These are phyloP conservation scores for Aspergillus pseudoglaucus DNA, from an alignment of 2,329 filamentous ascomycete species.

Conservation along the genomic window DNA sequence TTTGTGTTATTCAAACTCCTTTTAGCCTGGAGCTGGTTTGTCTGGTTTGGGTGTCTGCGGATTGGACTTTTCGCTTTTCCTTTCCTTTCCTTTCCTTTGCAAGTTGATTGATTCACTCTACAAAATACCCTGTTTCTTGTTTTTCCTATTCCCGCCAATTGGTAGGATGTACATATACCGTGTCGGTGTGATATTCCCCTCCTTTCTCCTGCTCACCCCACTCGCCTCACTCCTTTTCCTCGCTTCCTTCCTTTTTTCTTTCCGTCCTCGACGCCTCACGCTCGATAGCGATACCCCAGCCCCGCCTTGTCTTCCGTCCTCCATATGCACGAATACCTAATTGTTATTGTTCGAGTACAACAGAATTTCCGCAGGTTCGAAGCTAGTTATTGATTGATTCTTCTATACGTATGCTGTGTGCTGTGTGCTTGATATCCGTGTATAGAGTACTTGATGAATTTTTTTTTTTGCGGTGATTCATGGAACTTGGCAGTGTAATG, in stretches of 20 bases:
- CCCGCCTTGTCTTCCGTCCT: slow-evolving; percentile 10
- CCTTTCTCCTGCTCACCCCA: neutral
- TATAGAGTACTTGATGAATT: slow-evolving; percentile 1
- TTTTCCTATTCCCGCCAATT: slow-evolving; percentile 1
- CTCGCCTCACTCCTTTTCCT: neutral
- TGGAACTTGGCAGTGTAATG: neutral
- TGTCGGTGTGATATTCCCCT: slow-evolving; percentile 5
- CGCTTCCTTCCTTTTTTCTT: slow-evolving; percentile 5
- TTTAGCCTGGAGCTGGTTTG: neutral
- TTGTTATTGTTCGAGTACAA: slow-evolving; percentile 9
- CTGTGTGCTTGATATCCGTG: neutral
- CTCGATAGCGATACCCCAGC: slow-evolving; percentile 31
- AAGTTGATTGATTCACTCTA: neutral
- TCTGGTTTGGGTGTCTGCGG: neutral
- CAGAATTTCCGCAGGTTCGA: slow-evolving; percentile 26
- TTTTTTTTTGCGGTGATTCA: neutral
- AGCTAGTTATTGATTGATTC: slow-evolving; percentile 19
- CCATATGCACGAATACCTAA: slow-evolving; percentile 6
- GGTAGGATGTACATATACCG: slow-evolving; percentile 19
- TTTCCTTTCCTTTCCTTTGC: neutral
- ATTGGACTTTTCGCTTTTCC: neutral
- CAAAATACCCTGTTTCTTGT: slow-evolving; percentile 1
- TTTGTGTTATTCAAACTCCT: neutral
- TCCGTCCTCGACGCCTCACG: slow-evolving; percentile 22
- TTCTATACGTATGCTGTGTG: slow-evolving; percentile 2